Base-by-base conservation (phyloP, 1,284 basidiomycete species). In the Ustilago bromivora region DNA sequence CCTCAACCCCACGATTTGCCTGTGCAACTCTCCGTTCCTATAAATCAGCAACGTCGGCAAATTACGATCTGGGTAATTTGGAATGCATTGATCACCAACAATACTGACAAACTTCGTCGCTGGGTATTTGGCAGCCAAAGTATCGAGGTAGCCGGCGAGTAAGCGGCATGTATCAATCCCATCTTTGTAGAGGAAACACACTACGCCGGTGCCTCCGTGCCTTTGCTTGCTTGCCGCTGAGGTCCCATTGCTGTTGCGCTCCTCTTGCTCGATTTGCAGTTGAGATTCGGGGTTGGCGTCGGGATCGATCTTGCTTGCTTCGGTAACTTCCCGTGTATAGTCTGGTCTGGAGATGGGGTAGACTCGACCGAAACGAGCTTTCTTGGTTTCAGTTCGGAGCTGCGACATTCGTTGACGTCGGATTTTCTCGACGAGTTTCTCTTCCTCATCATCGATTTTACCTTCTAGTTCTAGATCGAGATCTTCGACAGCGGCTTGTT, bases 101-200 rank as follows among this genome's bases (percentile, higher is more conserved):
- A 99, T 98, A 41, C 93, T 94, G 71, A 98, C 93, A 82, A 99
- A 98, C 87, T 98, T 98, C 10, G 95, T 94, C 32, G 92, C 91
- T 3, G 95, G 94, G 86, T 98, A 92, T 61, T 92, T 91, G 34
- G 89, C 88, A 0, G 96, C 95, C 2, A 98, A 88, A 1, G 89
- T 89, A 17, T 89, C 89, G 38, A 99, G 88, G 62, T 95, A 92
- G 38, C 89, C 88, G 54, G 90, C 90, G 10, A 95, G 88, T 54
- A 92, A 91, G 68, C 94, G 91, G 66, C 94, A 96, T 38, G 58
- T 77, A 31, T 83, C 82, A 49, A 86, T 78, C 11, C 81, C 91
- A 76, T 95, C 93, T 85, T 95, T 95, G 87, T 95, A 96, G 58
- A 96, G 87, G 83, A 94, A 93, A 76, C 94, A 95, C 4, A 96